Evolutionary conservation across 164 flowering plant species (phyloP).

Genomic region (Chloranthus sessilifolius): DNA sequence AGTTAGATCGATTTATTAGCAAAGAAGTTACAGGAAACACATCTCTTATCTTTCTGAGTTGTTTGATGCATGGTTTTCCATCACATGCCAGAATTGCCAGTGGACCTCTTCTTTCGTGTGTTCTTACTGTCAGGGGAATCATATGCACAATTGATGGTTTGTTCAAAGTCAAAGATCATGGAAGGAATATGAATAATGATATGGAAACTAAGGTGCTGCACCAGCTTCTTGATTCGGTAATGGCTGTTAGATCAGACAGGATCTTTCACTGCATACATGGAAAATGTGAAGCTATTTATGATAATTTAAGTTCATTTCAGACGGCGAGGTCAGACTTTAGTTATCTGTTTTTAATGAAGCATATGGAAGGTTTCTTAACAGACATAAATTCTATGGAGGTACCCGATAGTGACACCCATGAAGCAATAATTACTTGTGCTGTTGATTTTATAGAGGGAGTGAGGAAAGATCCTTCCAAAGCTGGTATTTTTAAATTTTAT

Average conservation of each 20-base stretch:
- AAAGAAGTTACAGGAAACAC: conserved; percentile 38
- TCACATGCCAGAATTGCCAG: conserved; percentile 39
- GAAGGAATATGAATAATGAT: conserved; percentile 14
- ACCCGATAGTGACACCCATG: conserved; percentile 38
- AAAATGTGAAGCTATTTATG: conserved; percentile 55
- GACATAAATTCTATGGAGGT: conserved; percentile 34
- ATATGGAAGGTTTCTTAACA: conserved; percentile 49
- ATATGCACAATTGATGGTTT: conserved; percentile 44
- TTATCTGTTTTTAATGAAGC: conserved; percentile 51
- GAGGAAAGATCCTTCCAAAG: conserved; percentile 52
- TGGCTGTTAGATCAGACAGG: conserved; percentile 62
- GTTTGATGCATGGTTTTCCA: conserved; percentile 85
- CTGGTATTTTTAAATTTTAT: conserved; percentile 46
- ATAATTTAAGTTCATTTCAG: conserved; percentile 30
- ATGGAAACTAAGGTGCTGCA: conserved; percentile 36
- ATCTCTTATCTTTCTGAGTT: conserved; percentile 40
- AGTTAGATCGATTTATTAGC: conserved; percentile 36
- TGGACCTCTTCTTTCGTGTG: conserved; percentile 65
- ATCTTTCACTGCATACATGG: conserved; percentile 54
- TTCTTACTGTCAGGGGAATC: conserved; percentile 53
- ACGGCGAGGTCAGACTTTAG: conserved; percentile 37
- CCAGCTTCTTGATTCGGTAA: conserved; percentile 60
- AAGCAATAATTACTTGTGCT: conserved; percentile 42
- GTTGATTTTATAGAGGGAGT: conserved; percentile 53
- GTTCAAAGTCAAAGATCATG: conserved; percentile 33